Evolutionary conservation across 2,329 filamentous ascomycete genomes (phyloP).

Genomic region (Grosmannia huntii): DNA sequence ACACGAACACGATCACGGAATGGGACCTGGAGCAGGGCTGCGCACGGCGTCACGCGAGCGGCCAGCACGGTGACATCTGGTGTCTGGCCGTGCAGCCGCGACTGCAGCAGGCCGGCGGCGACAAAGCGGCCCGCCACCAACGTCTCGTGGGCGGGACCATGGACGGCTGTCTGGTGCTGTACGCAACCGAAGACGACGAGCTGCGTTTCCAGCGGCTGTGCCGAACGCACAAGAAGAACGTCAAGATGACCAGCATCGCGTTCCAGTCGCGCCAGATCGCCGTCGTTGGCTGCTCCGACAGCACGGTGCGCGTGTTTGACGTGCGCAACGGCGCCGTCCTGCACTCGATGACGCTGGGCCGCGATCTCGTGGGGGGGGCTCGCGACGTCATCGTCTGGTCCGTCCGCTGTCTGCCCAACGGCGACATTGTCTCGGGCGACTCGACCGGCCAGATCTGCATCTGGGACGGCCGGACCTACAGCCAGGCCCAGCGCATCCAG

Average conservation of each 20-base stretch:
- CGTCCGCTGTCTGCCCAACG: slow-evolving; percentile 74
- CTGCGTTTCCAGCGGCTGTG: slow-evolving; percentile 68
- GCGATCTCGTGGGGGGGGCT: slow-evolving; percentile 60
- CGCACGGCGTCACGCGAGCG: slow-evolving; percentile 70
- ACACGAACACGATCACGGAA: slow-evolving; percentile 83
- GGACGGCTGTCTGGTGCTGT: slow-evolving; percentile 76
- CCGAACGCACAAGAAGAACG: slow-evolving; percentile 55
- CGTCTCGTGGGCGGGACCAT: slow-evolving; percentile 79
- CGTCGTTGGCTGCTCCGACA: slow-evolving; percentile 90
- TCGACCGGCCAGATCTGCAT: slow-evolving; percentile 88
- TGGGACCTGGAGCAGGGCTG: slow-evolving; percentile 78
- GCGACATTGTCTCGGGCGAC: slow-evolving; percentile 87
- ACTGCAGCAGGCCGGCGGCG: slow-evolving; percentile 16
- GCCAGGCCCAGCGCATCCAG: slow-evolving; percentile 72
- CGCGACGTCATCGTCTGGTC: slow-evolving; percentile 89
- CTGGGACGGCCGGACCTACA: slow-evolving; percentile 89
- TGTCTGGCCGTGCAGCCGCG: slow-evolving; percentile 80
- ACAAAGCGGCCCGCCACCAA: slow-evolving; percentile 14
- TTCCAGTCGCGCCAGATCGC: slow-evolving; percentile 77
- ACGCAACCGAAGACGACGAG: slow-evolving; percentile 76
- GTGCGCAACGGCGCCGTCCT: slow-evolving; percentile 64
- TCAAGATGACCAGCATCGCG: slow-evolving; percentile 78
- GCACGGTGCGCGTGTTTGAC: slow-evolving; percentile 85
- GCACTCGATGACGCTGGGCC: slow-evolving; percentile 74
- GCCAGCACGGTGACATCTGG: slow-evolving; percentile 94